Conservation (phyloP, 441 rosid species). For the Jatropha multifida region DNA sequence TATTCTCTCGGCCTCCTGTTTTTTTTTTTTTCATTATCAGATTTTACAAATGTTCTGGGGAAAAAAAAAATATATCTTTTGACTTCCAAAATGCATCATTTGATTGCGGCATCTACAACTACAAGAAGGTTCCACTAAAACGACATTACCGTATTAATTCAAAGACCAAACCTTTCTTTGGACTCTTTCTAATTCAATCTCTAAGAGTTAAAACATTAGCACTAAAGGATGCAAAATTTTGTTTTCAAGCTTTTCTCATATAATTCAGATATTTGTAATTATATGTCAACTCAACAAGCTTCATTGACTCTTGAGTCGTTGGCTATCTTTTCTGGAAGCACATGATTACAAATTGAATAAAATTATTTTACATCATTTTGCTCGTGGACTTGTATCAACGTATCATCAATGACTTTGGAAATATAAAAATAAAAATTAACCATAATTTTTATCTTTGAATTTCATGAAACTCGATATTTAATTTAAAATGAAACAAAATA, state of each 20-base stretch:
- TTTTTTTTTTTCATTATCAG: background rate
- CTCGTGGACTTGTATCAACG: background rate
- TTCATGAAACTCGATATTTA: too few relatives aligned
- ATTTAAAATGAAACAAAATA: too few relatives aligned
- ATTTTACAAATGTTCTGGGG: too few relatives aligned
- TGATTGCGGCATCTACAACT: too few relatives aligned
- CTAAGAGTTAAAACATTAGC: background rate
- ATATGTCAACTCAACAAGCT: background rate
- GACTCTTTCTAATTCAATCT: background rate
- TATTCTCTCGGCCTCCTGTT: background rate
- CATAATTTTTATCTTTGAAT: too few relatives aligned
- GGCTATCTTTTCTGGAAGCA: background rate
- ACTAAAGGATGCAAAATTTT: background rate
- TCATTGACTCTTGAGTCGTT: background rate
- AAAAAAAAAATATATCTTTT: background rate
- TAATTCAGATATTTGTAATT: background rate
- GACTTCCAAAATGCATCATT: slow-evolving; percentile 3
- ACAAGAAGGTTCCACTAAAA: background rate
- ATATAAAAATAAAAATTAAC: too few relatives aligned
- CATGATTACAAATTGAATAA: background rate
- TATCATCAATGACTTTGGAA: too few relatives aligned
- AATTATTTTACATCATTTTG: background rate
- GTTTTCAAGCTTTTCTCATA: background rate
- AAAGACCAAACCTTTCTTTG: background rate
- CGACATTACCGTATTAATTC: slow-evolving; percentile 8